Evolutionary conservation across 2,329 filamentous ascomycete genomes (phyloP).

Genomic region (Aspergillus thermomutatus): DNA sequence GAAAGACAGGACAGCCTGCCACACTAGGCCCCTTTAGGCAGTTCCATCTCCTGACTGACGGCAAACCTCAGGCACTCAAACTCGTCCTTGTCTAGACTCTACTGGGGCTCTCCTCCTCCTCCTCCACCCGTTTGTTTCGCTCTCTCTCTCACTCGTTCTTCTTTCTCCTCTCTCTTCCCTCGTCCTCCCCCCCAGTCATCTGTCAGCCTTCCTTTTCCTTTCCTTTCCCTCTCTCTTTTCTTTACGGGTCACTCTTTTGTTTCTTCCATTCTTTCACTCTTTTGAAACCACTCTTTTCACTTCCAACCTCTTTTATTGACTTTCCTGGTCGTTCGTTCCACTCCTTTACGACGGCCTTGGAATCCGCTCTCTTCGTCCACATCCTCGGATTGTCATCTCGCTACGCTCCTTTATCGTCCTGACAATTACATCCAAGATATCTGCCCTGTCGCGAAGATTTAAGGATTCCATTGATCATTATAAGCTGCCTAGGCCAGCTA

Average conservation of each 20-base stretch:
- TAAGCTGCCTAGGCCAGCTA: conserved; percentile 40
- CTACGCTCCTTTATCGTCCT: conserved; percentile 9
- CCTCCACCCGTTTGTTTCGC: conserved; percentile 13
- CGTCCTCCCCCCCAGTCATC: conserved; percentile 25
- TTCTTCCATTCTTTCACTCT: conserved; percentile 23
- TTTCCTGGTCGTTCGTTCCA: conserved; percentile 45
- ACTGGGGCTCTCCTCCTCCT: conserved; percentile 1
- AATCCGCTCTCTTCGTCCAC: conserved; percentile 33
- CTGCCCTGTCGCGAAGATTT: conserved; percentile 16
- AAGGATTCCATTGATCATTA: conserved; percentile 16
- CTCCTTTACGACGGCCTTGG: conserved; percentile 51
- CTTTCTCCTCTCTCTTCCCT: conserved; percentile 16
- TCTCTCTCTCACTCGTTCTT: conserved; percentile 12
- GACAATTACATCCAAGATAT: conserved; percentile 8
- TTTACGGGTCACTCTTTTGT: conserved; percentile 22
- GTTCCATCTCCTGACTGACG: conserved; percentile 16
- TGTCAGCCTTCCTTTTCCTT: conserved; percentile 25
- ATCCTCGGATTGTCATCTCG: conserved; percentile 28
- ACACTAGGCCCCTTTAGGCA: conserved; percentile 10
- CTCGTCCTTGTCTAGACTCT: background rate
- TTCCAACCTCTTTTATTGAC: conserved; percentile 28
- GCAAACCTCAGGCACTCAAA: background rate
- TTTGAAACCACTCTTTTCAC: conserved; percentile 7
- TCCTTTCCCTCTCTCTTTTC: conserved; percentile 31
- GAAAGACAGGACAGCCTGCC: conserved; percentile 9